Evolutionary conservation across 768 basidiomycete species (phyloP), one percentile per base, ranked within the genome.

Genomic region (Hygrophorus pudorinus): DNA sequence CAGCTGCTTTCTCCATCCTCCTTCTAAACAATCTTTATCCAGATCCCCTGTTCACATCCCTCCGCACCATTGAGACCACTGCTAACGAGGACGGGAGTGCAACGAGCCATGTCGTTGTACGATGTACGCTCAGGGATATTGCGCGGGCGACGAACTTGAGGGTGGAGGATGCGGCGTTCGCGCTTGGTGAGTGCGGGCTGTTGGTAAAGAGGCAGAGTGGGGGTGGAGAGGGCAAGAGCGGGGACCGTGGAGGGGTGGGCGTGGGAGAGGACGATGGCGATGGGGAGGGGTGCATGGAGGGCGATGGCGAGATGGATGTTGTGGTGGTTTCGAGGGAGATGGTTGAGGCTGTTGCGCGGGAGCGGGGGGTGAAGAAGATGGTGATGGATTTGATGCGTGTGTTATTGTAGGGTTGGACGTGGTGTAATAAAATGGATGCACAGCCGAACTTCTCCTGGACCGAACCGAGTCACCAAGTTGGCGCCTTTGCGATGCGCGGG

Each of bases 121-220:
- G 64, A 16, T 88, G 85, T 59, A 81, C 82, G 14, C 72, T 97
- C n/a, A 67, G 66, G 7, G 80, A 87, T 29, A 77, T 97, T 45
- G 82, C 90, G 1, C 67, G 70, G 13, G 85, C 82, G 21, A 88
- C 88, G 38, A 82, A 86, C 60, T 65, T 98, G 42, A 75, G 87
- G 1, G 60, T 80, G 0, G 89, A 96, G 44, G 94, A 98, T 58
- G 78, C 81, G 0, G 84, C 89, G 0, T 92, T 89, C 62, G 89
- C 92, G 2, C 61, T 98, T 52, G 82, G 85, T 45, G 90, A 93
- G 57, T 82, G 85, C 48, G 90, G 91, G 21, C n/a, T n/a, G n/a
- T 61, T 97, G 43, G 68, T 96, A 13, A 65, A 61, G 42, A 62
- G 45, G 31, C 54, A 53, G 34, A 57, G 56, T 44, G 53, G 34